Evolutionary conservation across 352 stramenopile genomes (phyloP), one percentile per base, ranked within the genome.

Genomic region (Pythium aphanidermatum): DNA sequence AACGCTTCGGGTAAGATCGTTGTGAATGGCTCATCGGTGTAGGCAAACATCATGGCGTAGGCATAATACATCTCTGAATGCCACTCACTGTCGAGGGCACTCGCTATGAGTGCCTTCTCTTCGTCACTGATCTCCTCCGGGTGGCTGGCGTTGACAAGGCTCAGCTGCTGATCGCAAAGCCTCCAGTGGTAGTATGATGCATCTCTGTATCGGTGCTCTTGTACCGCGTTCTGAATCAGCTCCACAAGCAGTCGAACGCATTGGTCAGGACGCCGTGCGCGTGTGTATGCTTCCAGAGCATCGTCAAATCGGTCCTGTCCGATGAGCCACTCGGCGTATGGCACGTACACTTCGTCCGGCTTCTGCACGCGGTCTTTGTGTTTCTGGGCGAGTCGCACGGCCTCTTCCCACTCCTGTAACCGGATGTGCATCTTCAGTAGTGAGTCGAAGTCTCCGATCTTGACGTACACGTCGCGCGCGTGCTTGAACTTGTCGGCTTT

Each of bases 11-110:
- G 86, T 36, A 93, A 67, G 25, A 96, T 60, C 13, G 68, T 95
- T 26, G 87, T 97, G 64, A 98, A 98, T 8, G 94, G 95, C 50
- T 97, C 92, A 25, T 95, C 86, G 2, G 92, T 97, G 74, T 93
- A 98, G 2, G 72, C 68, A 52, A 94, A 95, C 24, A 98, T 75
- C 74, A 87, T 76, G 24, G 86, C 63, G 63, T 97, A 98, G 5
- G 90, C 89, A 48, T 93, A 97, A 69, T 98, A 98, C 20, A 96
- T 57, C 46, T 97, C 80, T 9, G 91, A 95, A 14, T 76, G 43
- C n/a, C 62, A 46, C 46, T 93, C 81, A 44, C 80, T 87, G 46
- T 91, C 65, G 5, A 72, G 39, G 2, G 77, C 79, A 6, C 59
- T 55, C 4, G 46, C 42, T 21, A 86, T 20, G 14, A 65, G 41